These are phyloP conservation scores for Aspergillus udagawae DNA, from an alignment of 2,329 filamentous ascomycete genomes.

Conservation along the genomic window DNA sequence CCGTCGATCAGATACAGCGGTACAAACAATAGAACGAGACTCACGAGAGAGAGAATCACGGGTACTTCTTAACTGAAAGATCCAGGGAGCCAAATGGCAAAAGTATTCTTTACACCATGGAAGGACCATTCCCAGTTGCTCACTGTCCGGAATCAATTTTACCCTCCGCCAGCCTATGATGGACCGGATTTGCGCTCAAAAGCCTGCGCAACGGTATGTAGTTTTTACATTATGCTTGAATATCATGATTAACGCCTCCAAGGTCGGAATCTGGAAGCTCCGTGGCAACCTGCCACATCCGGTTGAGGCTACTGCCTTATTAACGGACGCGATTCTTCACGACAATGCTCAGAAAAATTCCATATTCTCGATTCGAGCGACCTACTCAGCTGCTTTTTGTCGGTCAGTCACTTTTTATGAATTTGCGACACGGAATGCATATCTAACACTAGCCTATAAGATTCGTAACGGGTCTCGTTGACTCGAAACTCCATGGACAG, in stretches of 20 bases:
- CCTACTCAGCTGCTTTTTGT: conserved; percentile 45
- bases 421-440: background rate
- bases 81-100: conserved; percentile 29
- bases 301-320: conserved; percentile 43
- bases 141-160: conserved; percentile 37
- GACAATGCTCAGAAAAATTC: conserved; percentile 40
- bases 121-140: conserved; percentile 36
- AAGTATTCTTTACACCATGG: conserved; percentile 41
- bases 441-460: conserved; percentile 16
- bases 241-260: background rate
- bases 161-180: conserved; percentile 29
- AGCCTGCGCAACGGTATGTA: conserved; percentile 38
- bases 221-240: conserved; percentile 1
- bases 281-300: conserved; percentile 43
- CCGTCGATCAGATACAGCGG: background rate
- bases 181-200: conserved; percentile 35
- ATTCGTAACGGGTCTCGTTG: conserved; percentile 44
- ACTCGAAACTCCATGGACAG: conserved; percentile 39
- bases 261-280: conserved; percentile 45
- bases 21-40: background rate
- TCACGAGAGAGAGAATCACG: background rate
- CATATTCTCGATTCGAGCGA: conserved; percentile 42
- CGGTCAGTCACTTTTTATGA: conserved; percentile 28
- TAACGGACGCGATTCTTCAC: conserved; percentile 45
- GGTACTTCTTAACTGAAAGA: background rate